These are phyloP conservation scores for Xylaria sp. DNA, from an alignment of 2,329 filamentous ascomycete species.

Conservation along the genomic window DNA sequence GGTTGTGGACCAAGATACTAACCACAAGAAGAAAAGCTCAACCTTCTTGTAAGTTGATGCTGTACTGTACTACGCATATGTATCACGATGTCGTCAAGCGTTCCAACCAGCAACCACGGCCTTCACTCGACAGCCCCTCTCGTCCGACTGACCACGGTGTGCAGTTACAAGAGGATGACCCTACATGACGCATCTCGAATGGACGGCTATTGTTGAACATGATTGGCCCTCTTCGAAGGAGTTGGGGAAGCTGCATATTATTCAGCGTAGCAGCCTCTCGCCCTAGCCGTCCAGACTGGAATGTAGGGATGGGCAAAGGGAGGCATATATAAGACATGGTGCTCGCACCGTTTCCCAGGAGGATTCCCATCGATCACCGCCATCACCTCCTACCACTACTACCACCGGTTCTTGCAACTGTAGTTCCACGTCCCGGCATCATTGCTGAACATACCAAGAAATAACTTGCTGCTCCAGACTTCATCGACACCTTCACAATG, in stretches of 20 bases:
- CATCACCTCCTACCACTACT: conserved; percentile 7
- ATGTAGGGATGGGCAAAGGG: neutral
- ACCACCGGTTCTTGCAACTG: neutral
- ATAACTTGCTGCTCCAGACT: neutral
- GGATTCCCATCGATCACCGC: neutral
- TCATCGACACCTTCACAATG: conserved; percentile 34
- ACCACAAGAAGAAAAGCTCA: neutral
- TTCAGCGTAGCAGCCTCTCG: neutral
- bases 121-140: neutral
- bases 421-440: neutral
- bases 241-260: conserved; percentile 11
- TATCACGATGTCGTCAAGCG: conserved; percentile 17
- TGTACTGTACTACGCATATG: no score
- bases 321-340: conserved; percentile 24
- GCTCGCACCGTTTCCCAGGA: neutral
- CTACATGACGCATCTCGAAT: conserved; percentile 8
- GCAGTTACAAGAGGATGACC: neutral
- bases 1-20: conserved; percentile 4
- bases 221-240: conserved; percentile 9
- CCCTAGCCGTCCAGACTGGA: neutral
- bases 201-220: neutral
- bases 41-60: neutral
- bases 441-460: neutral
- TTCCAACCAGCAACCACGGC: neutral
- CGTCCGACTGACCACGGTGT: neutral